A percentile compares a stretch with the other conserved stretches of the same genome.
phyloP scores from a whole-genome alignment of 495 filamentous ascomycete genomes.

The Aspergillus taichungensis region DNA sequence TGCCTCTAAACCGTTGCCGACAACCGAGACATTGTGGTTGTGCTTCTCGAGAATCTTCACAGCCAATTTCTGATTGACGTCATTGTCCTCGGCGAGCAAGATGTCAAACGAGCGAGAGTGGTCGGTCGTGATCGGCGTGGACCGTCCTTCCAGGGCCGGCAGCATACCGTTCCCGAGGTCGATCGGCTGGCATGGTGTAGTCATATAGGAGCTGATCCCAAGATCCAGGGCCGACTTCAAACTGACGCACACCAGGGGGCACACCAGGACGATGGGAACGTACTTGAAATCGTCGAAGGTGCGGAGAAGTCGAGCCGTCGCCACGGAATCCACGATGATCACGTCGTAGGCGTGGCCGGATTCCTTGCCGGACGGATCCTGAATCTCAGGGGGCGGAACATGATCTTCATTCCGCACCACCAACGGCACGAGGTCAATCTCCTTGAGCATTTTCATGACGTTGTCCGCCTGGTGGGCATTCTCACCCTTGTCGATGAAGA shows the following conservation, averaged over 20 bases:
- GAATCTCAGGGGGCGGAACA: slow-evolving; percentile 51
- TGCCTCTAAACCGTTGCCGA: slow-evolving; percentile 89
- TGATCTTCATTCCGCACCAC: slow-evolving; percentile 62
- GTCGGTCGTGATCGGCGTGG: slow-evolving; percentile 83
- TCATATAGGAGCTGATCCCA: slow-evolving; percentile 98
- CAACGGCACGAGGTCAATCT: slow-evolving; percentile 71
- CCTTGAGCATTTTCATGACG: slow-evolving; percentile 71
- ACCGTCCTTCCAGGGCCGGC: slow-evolving; percentile 90
- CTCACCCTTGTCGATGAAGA: slow-evolving; percentile 92
- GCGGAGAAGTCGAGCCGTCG: slow-evolving; percentile 75
- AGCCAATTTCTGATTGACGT: slow-evolving; percentile 91
- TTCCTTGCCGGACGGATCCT: slow-evolving; percentile 46
- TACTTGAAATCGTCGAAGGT: slow-evolving; percentile 94
- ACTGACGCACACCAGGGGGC: slow-evolving; percentile 83
- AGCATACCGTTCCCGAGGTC: slow-evolving; percentile 98
- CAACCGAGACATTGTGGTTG: slow-evolving; percentile 92
- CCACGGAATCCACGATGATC: slow-evolving; percentile 92
- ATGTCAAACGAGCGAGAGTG: slow-evolving; percentile 96
- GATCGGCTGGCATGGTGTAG: slow-evolving; percentile 87
- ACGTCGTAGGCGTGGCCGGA: slow-evolving; percentile 77
- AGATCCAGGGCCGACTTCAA: slow-evolving; percentile 92
- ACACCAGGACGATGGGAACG: slow-evolving; percentile 89
- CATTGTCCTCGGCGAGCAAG: slow-evolving; percentile 93
- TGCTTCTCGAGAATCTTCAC: slow-evolving; percentile 98
- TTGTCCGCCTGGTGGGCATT: slow-evolving; percentile 64